A percentile compares a stretch with the other conserved stretches of the same genome.
phyloP scores from a whole-genome alignment of 2,329 filamentous ascomycete genomes.

The Capronia coronata region DNA sequence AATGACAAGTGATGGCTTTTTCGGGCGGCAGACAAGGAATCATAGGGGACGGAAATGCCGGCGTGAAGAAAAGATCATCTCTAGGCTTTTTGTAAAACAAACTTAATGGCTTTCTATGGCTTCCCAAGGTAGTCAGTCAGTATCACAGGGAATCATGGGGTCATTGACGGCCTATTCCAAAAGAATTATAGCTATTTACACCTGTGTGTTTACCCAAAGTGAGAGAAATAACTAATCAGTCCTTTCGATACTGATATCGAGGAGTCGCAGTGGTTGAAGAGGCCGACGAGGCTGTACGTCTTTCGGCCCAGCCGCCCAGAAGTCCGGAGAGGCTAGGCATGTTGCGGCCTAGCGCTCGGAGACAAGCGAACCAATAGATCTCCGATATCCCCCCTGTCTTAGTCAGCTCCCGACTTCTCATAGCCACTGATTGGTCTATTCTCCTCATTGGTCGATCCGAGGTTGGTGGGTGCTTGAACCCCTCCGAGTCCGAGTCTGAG shows the following conservation, averaged over 20 bases:
- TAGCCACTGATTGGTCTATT: no score
- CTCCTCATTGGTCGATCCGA: no score
- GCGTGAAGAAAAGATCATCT: background rate
- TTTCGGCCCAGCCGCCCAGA: slow-evolving; percentile 1
- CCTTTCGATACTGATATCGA: background rate
- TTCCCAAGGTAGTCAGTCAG: background rate
- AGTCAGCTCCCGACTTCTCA: no score
- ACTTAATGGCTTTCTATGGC: background rate
- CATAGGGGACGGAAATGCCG: background rate
- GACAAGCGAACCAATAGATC: background rate
- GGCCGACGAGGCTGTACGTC: background rate
- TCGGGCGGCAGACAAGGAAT: background rate
- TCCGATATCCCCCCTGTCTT: no score
- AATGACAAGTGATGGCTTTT: background rate
- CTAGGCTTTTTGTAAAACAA: slow-evolving; percentile 4
- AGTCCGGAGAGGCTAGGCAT: background rate
- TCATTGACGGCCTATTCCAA: no score
- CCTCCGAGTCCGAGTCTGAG: no score
- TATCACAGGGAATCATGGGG: no score
- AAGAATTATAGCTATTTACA: no score
- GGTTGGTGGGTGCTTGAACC: no score
- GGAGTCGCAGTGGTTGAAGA: background rate
- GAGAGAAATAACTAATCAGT: no score
- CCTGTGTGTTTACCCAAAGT: no score
- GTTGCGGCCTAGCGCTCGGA: background rate